Conservation (phyloP, 768 basidiomycete species). For the Boletus sp. region DNA sequence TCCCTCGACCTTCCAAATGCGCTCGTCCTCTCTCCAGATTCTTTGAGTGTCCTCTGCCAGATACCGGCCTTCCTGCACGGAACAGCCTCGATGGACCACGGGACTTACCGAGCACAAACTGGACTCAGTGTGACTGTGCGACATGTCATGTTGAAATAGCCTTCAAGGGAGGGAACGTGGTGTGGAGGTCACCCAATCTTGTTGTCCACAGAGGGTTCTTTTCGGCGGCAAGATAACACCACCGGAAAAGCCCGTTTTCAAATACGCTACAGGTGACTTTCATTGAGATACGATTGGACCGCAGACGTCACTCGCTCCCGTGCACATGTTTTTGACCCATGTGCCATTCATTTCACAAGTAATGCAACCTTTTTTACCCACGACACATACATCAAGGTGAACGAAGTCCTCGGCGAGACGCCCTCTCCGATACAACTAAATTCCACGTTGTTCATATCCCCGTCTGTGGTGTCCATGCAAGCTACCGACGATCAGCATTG, state of each 20-base stretch:
- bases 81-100: slow-evolving; percentile 16
- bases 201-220: slow-evolving; percentile 2
- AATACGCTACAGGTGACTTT: slow-evolving; percentile 9
- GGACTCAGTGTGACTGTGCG: neutral
- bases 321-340: slow-evolving; percentile 18
- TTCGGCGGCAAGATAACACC: slow-evolving; percentile 21
- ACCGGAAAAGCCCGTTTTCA: slow-evolving; percentile 20
- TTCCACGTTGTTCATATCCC: slow-evolving; percentile 5
- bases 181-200: slow-evolving; percentile 24
- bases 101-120: slow-evolving; percentile 20
- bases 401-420: slow-evolving; percentile 16
- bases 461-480: slow-evolving; percentile 11
- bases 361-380: slow-evolving; percentile 5
- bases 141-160: slow-evolving; percentile 22
- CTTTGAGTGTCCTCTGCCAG: slow-evolving; percentile 2
- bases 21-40: slow-evolving; percentile 14
- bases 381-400: neutral
- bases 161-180: slow-evolving; percentile 34
- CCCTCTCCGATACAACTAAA: slow-evolving; percentile 11
- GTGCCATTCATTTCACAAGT: slow-evolving; percentile 20
- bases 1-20: slow-evolving; percentile 19
- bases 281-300: slow-evolving; percentile 5
- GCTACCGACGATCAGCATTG: slow-evolving; percentile 6
- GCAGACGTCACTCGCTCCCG: slow-evolving; percentile 24
- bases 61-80: slow-evolving; percentile 14